Evolutionary conservation across 2,329 filamentous ascomycete species (phyloP).

Genomic region (Alternaria sp.): DNA sequence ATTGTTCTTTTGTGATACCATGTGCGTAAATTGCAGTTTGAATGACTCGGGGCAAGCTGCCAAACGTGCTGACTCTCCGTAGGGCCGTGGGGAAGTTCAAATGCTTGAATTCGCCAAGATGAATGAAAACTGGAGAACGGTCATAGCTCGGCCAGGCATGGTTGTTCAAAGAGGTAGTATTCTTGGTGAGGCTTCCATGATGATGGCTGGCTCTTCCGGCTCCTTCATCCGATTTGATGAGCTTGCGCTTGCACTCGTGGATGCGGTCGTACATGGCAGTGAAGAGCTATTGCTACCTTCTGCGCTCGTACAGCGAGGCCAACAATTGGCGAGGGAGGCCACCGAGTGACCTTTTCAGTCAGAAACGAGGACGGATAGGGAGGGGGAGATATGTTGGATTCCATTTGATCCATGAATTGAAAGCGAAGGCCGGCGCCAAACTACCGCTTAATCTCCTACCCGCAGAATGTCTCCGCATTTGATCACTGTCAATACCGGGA

Average conservation of each 20-base stretch:
- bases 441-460: neutral
- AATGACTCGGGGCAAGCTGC: neutral
- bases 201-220: conserved; percentile 18
- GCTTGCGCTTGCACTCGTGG: conserved; percentile 20
- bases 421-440: conserved; percentile 2
- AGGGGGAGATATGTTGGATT: neutral
- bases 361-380: neutral
- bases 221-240: conserved; percentile 26
- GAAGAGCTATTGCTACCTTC: conserved; percentile 15
- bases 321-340: conserved; percentile 3
- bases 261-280: conserved; percentile 18
- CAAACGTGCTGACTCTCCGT: neutral
- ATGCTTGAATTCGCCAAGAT: conserved; percentile 21
- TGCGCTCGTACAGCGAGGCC: conserved; percentile 10
- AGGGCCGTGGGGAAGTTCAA: conserved; percentile 18
- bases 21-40: neutral
- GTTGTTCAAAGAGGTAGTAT: conserved; percentile 13
- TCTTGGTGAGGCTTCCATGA: conserved; percentile 10
- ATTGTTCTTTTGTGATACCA: neutral
- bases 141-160: conserved; percentile 21
- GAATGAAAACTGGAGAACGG: conserved; percentile 18
- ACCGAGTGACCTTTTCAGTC: neutral
- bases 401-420: neutral
- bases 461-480: neutral
- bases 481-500: neutral